Base-by-base conservation (phyloP, 2,329 filamentous ascomycete species). In the Hypoxylon sp. region DNA sequence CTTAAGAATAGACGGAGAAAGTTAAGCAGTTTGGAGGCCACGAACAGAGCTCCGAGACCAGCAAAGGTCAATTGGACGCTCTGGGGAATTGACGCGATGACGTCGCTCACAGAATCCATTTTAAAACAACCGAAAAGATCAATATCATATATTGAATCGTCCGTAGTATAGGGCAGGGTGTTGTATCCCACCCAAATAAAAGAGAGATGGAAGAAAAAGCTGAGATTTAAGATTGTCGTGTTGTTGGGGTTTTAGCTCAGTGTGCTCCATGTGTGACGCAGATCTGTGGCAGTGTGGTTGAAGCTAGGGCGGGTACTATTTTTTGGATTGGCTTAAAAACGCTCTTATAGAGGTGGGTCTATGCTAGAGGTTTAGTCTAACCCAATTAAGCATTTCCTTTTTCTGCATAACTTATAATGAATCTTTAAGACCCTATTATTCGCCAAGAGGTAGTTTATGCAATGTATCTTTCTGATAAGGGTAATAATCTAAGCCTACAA, bases 1-100 rank as follows among this genome's bases (percentile, higher is more conserved):
- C 88, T 90, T 64, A 92, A 77, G 50, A 93, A 72, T 41, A 93
- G 85, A 68, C 84, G 84, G 57, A 89, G 72, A 73, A 88, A 88
- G 76, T 84, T 88, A 61, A 90, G 75, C 19, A 87, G 77, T 76
- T 89, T 88, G 68, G 79, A 83, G 67, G 82, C 82, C 49, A 92
- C 71, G 72, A 84, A 87, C 50, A 91, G 77, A 60, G 86, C 86
- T 52, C 91, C 91, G 56, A 90, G 69, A 36, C 80, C 83, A 52
- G 84, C 84, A 51, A 89, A 77, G 19, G 80, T 81, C 75, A 82
- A 81, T 67, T 84, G 81, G 14, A 82, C 79, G 30, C 78, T 72
- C 70, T 81, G 81, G 34, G 86, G 86, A 34, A 87, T 73, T 9
- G 77, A 71, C 30, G 66, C 77, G 69, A 82, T 72, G n/a, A 76